Base-by-base conservation (phyloP, 352 stramenopile genomes). In the Thalassiosira ordinaria region DNA sequence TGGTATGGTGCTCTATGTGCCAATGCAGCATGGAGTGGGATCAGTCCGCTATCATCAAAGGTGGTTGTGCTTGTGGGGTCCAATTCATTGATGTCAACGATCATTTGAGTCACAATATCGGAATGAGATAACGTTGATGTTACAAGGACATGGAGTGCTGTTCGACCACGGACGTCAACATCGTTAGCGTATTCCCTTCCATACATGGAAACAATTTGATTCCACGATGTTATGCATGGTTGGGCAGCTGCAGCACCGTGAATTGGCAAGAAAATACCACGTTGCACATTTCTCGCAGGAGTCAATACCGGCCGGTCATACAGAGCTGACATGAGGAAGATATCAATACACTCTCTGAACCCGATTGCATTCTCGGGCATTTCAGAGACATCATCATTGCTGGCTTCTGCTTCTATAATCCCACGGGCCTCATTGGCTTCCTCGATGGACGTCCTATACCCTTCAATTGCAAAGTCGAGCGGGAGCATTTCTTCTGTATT, bases 401-500 rank as follows among this genome's bases (percentile, higher is more conserved):
- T 41, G 33, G 5, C 33, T 41, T 41, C 33, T 41, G 11, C 5
- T 41, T 61, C 37, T 61, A n/a, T n/a, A n/a, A n/a, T n/a, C n/a
- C n/a, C n/a, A n/a, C n/a, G n/a, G n/a, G n/a, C n/a, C n/a, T 66
- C 53, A 20, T 41, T 1, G 7, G 63, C 41, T 51, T 74, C 41
- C 6, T 49, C 52, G 6, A 62, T 24, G 11, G 18, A 33, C 33
- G 11, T 56, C 29, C 49, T 41, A 39, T 66, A 63, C 22, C 41
- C 67, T 59, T 68, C 55, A 16, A 66, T 27, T 14, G 57, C 67
- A 64, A 77, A 68, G 26, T 77, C 57, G 41, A 77, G 57, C 16
- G 67, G 56, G 0, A 69, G 16, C 67, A 69, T 77, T n/a, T 69
- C 46, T 51, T 77, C 67, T 18, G 29, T 64, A 27, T 69, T 69